Percentiles rank a stretch among this genome's conserved stretches.
These are phyloP conservation scores for Sporodiniella umbellata DNA, from an alignment of 371 early-diverging fungal species.

Conservation along the genomic window DNA sequence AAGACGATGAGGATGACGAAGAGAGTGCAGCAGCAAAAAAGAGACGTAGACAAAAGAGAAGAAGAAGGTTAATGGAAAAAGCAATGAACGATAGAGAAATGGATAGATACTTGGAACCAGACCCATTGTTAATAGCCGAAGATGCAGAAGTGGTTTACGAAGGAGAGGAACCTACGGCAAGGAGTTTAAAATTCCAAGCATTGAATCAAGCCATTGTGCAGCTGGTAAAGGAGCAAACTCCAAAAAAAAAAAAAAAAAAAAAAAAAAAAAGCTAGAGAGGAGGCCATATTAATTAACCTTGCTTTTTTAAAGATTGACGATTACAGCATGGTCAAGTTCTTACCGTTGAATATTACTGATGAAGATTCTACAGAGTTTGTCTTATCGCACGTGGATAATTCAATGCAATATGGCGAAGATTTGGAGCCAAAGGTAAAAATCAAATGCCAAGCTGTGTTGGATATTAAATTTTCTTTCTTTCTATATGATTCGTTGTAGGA, in stretches of 20 bases:
- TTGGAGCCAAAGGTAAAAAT: constrained; percentile 80
- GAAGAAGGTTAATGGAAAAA: constrained; percentile 32
- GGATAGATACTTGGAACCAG: constrained; percentile 83
- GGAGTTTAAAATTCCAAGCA: constrained; percentile 72
- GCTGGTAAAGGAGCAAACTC: constrained; percentile 47
- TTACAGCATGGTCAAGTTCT: constrained; percentile 93
- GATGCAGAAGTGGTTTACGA: constrained; percentile 58
- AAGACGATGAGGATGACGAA: constrained; percentile 19
- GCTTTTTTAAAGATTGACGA: constrained; percentile 77
- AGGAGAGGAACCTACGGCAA: constrained; percentile 33
- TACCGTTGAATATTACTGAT: constrained; percentile 92
- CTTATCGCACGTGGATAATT: constrained; percentile 88
- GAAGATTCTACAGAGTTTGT: constrained; percentile 91
- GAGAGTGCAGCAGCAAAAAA: constrained; percentile 27
- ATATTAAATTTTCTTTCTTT: not conserved
- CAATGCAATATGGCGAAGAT: constrained; percentile 97
- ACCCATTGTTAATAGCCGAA: constrained; percentile 79
- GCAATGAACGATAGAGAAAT: constrained; percentile 43
- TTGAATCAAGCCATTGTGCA: constrained; percentile 89
- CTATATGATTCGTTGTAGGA: constrained; percentile 20
- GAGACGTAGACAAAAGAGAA: constrained; percentile 27
- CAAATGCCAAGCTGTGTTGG: no score
- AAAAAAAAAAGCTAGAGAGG: not conserved
- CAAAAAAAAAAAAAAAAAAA: not conserved
- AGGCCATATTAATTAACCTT: constrained; percentile 2